phyloP scores from a whole-genome alignment of 495 filamentous ascomycete species.

The Hyaloscypha variabilis region DNA sequence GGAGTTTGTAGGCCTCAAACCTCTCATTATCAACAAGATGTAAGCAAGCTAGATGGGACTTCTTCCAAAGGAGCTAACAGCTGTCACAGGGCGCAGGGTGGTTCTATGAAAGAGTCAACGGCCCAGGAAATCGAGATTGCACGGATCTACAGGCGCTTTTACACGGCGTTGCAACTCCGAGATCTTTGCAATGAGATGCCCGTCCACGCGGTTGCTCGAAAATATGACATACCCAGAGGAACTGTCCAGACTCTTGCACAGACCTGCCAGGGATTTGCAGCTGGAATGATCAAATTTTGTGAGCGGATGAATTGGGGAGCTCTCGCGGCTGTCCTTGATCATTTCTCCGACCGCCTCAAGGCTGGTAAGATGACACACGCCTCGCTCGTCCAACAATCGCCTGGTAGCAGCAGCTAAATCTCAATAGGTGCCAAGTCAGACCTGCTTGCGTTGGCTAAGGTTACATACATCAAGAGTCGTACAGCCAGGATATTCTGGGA shows the following conservation, averaged over 20 bases:
- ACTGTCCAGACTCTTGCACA: slow-evolving; percentile 72
- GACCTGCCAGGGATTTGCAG: slow-evolving; percentile 78
- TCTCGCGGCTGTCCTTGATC: slow-evolving; percentile 74
- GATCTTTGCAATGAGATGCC: slow-evolving; percentile 82
- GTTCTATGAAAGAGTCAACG: slow-evolving; percentile 64
- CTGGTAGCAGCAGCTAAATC: not conserved
- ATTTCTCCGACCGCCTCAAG: slow-evolving; percentile 75
- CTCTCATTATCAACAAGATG: slow-evolving; percentile 72
- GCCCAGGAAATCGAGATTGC: slow-evolving; percentile 59
- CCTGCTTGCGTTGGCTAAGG: slow-evolving; percentile 70
- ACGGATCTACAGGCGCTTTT: slow-evolving; percentile 76
- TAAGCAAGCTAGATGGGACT: slow-evolving; percentile 34
- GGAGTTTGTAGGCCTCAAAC: slow-evolving; percentile 69
- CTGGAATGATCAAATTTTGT: slow-evolving; percentile 77
- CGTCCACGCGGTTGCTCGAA: slow-evolving; percentile 66
- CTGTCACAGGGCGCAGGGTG: slow-evolving; percentile 65
- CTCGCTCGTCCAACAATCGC: not conserved
- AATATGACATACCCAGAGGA: slow-evolving; percentile 72
- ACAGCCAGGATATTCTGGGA: slow-evolving; percentile 79
- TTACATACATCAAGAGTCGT: slow-evolving; percentile 77
- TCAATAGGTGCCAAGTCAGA: slow-evolving; percentile 66
- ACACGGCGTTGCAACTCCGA: slow-evolving; percentile 77
- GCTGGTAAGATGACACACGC: slow-evolving; percentile 36
- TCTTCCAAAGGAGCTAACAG: slow-evolving; percentile 22
- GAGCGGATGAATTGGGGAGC: slow-evolving; percentile 44